Evolutionary conservation across 2,329 filamentous ascomycete genomes (phyloP).

Genomic region (Macrophomina tecta): DNA sequence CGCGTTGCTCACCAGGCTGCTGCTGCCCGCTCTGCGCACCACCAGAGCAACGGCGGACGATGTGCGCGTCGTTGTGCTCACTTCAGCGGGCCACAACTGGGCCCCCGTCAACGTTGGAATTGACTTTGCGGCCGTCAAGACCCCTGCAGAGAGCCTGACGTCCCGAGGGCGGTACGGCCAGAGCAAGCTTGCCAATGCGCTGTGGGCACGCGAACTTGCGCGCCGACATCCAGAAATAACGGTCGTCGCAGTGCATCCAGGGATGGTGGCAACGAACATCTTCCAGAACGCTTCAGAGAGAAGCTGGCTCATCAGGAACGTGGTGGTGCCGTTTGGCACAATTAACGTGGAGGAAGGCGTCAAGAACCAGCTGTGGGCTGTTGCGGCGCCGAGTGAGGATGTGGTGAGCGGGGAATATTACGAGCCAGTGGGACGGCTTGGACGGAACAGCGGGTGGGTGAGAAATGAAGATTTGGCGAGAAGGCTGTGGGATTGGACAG

Average conservation of each 20-base stretch:
- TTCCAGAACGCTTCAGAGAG: not conserved
- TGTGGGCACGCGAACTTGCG: too few relatives aligned
- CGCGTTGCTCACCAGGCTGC: constrained; percentile 54
- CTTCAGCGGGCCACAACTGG: not conserved
- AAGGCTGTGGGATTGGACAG: not conserved
- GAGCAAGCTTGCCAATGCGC: too few relatives aligned
- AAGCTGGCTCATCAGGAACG: not conserved
- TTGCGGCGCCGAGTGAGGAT: too few relatives aligned
- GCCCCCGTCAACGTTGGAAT: too few relatives aligned
- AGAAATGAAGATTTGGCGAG: not conserved
- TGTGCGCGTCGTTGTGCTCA: not conserved
- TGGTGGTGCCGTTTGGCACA: not conserved
- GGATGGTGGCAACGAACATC: not conserved
- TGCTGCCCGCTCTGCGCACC: constrained; percentile 50
- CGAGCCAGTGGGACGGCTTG: not conserved
- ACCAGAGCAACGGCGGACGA: constrained; percentile 50
- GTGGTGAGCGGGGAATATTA: not conserved
- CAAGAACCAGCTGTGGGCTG: too few relatives aligned
- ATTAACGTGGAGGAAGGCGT: too few relatives aligned
- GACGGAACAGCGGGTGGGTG: not conserved
- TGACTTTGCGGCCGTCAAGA: too few relatives aligned
- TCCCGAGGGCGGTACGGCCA: too few relatives aligned
- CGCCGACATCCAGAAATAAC: too few relatives aligned
- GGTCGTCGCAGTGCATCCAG: not conserved
- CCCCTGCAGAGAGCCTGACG: too few relatives aligned